Percentiles rank a stretch among this genome's conserved stretches.
Conservation (phyloP, 306 rosid species). For the Rosa persica region DNA sequence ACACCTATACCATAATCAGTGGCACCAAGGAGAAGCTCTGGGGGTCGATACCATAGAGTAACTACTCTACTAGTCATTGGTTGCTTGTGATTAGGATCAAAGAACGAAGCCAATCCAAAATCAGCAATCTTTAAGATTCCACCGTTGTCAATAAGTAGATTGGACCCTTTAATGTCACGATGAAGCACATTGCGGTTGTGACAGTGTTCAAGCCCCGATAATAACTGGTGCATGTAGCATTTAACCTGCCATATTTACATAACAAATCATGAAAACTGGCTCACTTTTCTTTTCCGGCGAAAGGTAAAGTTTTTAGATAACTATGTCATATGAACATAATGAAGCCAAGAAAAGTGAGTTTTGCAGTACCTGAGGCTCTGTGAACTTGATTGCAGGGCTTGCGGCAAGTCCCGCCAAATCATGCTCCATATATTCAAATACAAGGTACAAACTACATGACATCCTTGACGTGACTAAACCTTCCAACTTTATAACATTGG, state of each 20-base stretch:
- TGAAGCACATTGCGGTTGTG: conserved; percentile 74
- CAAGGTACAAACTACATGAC: conserved; percentile 91
- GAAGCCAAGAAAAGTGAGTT: conserved; percentile 17
- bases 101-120: conserved; percentile 86
- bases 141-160: conserved; percentile 78
- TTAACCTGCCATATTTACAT: conserved; percentile 58
- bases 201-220: conserved; percentile 89
- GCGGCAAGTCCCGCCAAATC: conserved; percentile 96
- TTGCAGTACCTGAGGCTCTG: conserved; percentile 69
- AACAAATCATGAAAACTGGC: conserved; percentile 28
- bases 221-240: conserved; percentile 82
- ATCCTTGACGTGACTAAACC: conserved; percentile 89
- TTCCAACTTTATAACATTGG: conserved; percentile 82
- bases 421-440: conserved; percentile 82
- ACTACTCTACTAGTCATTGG: conserved; percentile 98
- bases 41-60: conserved; percentile 89
- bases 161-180: conserved; percentile 91
- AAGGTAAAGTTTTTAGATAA: neutral
- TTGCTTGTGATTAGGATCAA: conserved; percentile 78
- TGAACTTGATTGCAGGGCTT: conserved; percentile 68
- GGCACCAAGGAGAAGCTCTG: conserved; percentile 91
- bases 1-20: conserved; percentile 86
- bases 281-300: conserved; percentile 6
- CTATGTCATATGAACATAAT: conserved; percentile 15
- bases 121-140: conserved; percentile 88